Percentiles rank a stretch among this genome's conserved stretches.
These are phyloP conservation scores for Echites panduratus DNA, from an alignment of 257 asterid genomes.

Conservation along the genomic window DNA sequence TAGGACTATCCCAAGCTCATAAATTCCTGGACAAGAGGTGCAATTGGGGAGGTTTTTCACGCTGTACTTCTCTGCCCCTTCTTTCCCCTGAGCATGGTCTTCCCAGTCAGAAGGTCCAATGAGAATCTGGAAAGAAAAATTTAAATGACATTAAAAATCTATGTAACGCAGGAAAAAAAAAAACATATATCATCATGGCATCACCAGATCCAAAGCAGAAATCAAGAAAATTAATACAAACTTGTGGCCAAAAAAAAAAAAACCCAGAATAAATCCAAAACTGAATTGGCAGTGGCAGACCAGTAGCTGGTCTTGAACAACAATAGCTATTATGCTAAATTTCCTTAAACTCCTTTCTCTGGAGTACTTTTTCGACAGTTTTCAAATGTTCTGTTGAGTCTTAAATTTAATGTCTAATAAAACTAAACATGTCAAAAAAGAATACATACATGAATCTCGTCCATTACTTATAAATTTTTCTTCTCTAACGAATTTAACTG, in stretches of 20 bases:
- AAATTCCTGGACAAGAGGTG: slow-evolving; percentile 67
- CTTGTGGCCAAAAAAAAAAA: too few relatives aligned
- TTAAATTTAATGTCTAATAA: too few relatives aligned
- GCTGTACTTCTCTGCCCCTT: slow-evolving; percentile 78
- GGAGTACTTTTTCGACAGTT: not conserved
- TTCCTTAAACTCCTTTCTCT: not conserved
- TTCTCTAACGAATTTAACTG: not conserved
- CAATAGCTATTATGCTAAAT: not conserved
- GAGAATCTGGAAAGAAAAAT: slow-evolving; percentile 47
- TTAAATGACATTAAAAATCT: slow-evolving; percentile 7
- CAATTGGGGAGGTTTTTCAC: slow-evolving; percentile 74
- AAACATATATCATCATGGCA: too few relatives aligned
- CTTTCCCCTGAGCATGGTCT: slow-evolving; percentile 50
- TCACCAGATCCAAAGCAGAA: not conserved
- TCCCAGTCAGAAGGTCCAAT: slow-evolving; percentile 77
- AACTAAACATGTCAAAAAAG: not conserved
- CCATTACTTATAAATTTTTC: not conserved
- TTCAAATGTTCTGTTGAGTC: not conserved
- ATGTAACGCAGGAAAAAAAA: not conserved
- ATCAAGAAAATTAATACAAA: not conserved
- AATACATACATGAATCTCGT: not conserved
- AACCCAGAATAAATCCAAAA: not conserved
- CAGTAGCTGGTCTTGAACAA: not conserved
- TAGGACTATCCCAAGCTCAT: slow-evolving; percentile 69
- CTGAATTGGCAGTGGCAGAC: not conserved